phyloP scores from a whole-genome alignment of 2,329 filamentous ascomycete genomes.

The Aurifilum marmelostoma region DNA sequence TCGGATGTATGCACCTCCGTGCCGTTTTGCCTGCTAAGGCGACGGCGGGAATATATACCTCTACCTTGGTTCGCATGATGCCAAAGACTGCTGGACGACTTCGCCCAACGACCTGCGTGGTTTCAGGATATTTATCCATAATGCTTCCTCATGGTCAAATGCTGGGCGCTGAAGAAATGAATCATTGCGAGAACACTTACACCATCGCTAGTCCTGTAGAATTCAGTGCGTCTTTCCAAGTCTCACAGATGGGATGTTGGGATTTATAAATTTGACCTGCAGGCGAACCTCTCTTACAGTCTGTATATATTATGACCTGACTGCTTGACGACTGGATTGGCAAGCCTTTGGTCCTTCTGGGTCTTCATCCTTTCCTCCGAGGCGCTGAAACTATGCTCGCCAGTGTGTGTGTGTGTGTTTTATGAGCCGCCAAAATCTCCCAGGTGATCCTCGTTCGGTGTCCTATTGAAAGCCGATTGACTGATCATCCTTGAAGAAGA shows the following conservation, averaged over 20 bases:
- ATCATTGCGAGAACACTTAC: not conserved
- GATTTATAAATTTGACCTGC: not conserved
- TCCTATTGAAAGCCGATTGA: not conserved
- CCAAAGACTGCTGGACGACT: too few species aligned
- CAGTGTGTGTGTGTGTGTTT: not conserved
- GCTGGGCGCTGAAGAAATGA: not conserved
- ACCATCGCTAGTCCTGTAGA: not conserved
- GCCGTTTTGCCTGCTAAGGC: too few species aligned
- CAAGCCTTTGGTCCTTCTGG: not conserved
- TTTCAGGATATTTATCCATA: too few species aligned
- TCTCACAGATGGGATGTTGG: not conserved
- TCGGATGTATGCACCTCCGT: too few species aligned
- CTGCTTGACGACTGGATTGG: not conserved
- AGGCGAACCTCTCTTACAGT: not conserved
- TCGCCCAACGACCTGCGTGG: too few species aligned
- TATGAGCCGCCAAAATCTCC: not conserved
- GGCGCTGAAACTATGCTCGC: not conserved
- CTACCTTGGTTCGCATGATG: too few species aligned
- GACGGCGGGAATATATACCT: too few species aligned
- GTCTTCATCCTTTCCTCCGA: not conserved
- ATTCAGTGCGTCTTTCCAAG: not conserved
- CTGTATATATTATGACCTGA: not conserved
- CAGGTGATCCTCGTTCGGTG: not conserved
- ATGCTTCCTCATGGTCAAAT: not conserved
- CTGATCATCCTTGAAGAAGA: not conserved